These are phyloP conservation scores for Ceratocystiopsis minuta DNA, from an alignment of 2,329 filamentous ascomycete species.

Conservation along the genomic window DNA sequence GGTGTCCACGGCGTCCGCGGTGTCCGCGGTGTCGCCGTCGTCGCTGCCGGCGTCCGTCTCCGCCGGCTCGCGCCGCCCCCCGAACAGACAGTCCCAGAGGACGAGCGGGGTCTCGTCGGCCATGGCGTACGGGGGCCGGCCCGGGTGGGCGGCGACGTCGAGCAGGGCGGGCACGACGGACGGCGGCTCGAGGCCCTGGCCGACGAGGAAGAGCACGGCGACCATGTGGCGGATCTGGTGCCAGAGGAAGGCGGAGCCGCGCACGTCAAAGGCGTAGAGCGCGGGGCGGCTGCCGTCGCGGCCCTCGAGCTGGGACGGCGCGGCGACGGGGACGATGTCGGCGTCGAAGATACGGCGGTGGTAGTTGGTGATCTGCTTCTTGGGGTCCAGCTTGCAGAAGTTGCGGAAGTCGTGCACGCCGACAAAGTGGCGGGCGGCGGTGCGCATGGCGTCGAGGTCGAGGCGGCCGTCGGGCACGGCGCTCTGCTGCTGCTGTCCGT, in stretches of 20 bases:
- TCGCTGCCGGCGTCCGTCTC: slow-evolving; percentile 10
- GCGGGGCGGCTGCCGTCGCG: slow-evolving; percentile 28
- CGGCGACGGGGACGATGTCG: slow-evolving; percentile 53
- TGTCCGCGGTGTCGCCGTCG: background rate
- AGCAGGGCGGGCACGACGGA: slow-evolving; percentile 57
- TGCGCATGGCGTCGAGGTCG: slow-evolving; percentile 70
- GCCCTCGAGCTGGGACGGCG: slow-evolving; percentile 38
- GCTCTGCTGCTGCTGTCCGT: too few relatives aligned
- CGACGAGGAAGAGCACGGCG: slow-evolving; percentile 79
- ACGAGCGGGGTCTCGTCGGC: slow-evolving; percentile 80
- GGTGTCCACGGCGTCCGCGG: background rate
- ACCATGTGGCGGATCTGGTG: slow-evolving; percentile 95
- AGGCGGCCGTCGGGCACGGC: slow-evolving; percentile 48
- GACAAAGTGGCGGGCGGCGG: slow-evolving; percentile 61
- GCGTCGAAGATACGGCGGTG: slow-evolving; percentile 61
- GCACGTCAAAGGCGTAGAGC: slow-evolving; percentile 74
- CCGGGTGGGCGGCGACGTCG: slow-evolving; percentile 50
- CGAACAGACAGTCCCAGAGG: slow-evolving; percentile 91
- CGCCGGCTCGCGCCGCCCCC: slow-evolving; percentile 21
- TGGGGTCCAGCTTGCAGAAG: slow-evolving; percentile 83
- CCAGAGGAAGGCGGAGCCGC: slow-evolving; percentile 90
- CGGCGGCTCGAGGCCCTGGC: slow-evolving; percentile 68
- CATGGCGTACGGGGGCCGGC: slow-evolving; percentile 78
- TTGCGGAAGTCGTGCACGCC: slow-evolving; percentile 91
- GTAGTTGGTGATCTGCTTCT: slow-evolving; percentile 79